Percentiles rank a stretch among this genome's conserved stretches.
Evolutionary conservation across 129 eudicot genomes (phyloP).

Genomic region (Flaveria brownii): DNA sequence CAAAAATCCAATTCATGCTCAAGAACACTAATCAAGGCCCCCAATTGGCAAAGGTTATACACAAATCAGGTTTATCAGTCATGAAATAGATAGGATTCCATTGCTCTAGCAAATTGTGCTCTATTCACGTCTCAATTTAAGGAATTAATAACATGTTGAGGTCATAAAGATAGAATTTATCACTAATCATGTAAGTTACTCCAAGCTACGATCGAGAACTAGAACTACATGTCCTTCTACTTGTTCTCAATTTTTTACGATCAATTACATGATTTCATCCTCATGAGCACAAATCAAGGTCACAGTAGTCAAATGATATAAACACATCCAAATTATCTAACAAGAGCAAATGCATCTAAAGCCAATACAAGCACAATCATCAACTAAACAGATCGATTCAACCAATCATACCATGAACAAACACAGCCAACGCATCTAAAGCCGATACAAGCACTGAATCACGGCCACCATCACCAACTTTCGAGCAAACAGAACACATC

Average conservation of each 20-base stretch:
- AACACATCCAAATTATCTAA: neutral
- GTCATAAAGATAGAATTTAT: no score
- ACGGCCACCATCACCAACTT: slow-evolving; percentile 24
- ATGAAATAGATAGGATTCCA: neutral
- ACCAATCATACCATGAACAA: slow-evolving; percentile 64
- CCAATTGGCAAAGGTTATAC: neutral
- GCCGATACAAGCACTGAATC: slow-evolving; percentile 41
- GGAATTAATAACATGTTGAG: neutral
- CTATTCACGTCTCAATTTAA: neutral
- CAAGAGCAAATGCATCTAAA: no score
- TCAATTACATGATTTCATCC: neutral
- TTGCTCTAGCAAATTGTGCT: neutral
- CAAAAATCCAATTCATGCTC: neutral
- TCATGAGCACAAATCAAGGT: slow-evolving; percentile 18
- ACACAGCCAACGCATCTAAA: slow-evolving; percentile 53
- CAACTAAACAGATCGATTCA: slow-evolving; percentile 2
- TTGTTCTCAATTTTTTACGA: no score
- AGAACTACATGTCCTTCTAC: no score
- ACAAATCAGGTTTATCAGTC: neutral
- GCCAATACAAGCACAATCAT: neutral
- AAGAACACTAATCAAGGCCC: neutral
- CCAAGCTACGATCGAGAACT: neutral
- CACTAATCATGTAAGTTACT: neutral
- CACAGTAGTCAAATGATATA: neutral
- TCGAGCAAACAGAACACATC: slow-evolving; percentile 48